phyloP scores from a whole-genome alignment of 2,329 filamentous ascomycete species.

The Alternaria hordeiaustralica region DNA sequence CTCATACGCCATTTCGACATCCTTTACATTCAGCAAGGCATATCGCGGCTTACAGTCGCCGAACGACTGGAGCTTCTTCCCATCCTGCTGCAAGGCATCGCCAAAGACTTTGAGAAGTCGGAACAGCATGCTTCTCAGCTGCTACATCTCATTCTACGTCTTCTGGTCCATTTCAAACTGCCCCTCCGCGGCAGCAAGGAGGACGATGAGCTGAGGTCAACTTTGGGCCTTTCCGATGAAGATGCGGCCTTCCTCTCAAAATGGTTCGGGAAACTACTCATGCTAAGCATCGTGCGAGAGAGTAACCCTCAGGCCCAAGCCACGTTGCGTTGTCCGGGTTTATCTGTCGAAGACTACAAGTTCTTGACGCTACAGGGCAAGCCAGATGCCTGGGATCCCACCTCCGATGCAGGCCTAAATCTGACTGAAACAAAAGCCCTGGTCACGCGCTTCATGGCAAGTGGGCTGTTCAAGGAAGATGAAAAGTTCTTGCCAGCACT shows the following conservation, averaged over 20 bases:
- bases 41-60: conserved; percentile 63
- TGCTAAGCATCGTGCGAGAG: conserved; percentile 60
- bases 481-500: conserved; percentile 86
- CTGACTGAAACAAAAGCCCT: conserved; percentile 73
- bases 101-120: conserved; percentile 63
- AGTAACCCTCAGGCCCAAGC: conserved; percentile 45
- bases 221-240: conserved; percentile 70
- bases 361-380: conserved; percentile 73
- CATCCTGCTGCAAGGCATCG: conserved; percentile 70
- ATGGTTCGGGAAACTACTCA: conserved; percentile 78
- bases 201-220: conserved; percentile 70
- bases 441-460: conserved; percentile 75
- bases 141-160: conserved; percentile 81
- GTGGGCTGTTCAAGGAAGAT: conserved; percentile 81
- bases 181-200: conserved; percentile 81
- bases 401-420: conserved; percentile 66
- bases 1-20: conserved; percentile 89
- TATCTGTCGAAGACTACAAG: conserved; percentile 69
- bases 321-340: conserved; percentile 61
- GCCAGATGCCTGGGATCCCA: conserved; percentile 71
- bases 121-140: conserved; percentile 67
- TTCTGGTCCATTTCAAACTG: conserved; percentile 73
- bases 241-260: conserved; percentile 77
- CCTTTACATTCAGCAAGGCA: conserved; percentile 85
- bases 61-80: conserved; percentile 78